Evolutionary conservation across 2,329 filamentous ascomycete species (phyloP).

Genomic region (Gremmenia infestans): DNA sequence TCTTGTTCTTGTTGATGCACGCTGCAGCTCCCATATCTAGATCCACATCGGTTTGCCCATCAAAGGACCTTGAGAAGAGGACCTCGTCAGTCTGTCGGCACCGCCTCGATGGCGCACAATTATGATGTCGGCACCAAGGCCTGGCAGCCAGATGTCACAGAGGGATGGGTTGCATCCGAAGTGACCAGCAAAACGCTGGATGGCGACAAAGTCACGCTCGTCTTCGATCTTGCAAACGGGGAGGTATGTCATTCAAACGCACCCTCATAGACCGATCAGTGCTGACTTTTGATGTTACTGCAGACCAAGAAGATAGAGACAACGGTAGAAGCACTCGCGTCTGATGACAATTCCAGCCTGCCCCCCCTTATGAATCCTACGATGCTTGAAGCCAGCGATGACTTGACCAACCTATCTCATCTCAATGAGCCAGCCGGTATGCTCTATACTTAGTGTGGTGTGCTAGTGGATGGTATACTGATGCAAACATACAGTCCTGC

Average conservation of each 20-base stretch:
- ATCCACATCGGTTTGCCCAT: constrained; percentile 15
- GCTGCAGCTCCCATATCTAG: constrained; percentile 19
- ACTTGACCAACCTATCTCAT: constrained; percentile 95
- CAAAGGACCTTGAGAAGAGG: constrained; percentile 18
- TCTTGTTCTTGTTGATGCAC: constrained; percentile 21
- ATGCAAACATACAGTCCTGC: constrained; percentile 61
- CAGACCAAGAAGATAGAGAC: constrained; percentile 79
- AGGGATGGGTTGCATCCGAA: constrained; percentile 97
- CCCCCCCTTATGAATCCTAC: constrained; percentile 97
- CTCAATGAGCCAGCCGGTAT: constrained; percentile 95
- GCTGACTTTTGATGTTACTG: constrained; percentile 18
- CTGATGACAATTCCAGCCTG: constrained; percentile 70
- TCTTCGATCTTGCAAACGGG: constrained; percentile 88
- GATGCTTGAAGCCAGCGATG: constrained; percentile 97
- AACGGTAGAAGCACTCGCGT: constrained; percentile 68
- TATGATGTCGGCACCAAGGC: constrained; percentile 96
- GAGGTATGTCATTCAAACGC: constrained; percentile 55
- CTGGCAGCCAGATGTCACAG: constrained; percentile 93
- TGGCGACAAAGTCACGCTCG: constrained; percentile 80
- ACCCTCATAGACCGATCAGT: constrained; percentile 13
- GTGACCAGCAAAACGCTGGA: constrained; percentile 79
- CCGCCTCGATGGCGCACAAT: constrained; percentile 70
- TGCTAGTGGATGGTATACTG: constrained; percentile 10
- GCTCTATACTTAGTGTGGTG: constrained; percentile 21
- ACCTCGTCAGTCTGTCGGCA: constrained; percentile 12